Conservation (phyloP, 169 alveolate genomes). For the Eimeria necatrix region DNA sequence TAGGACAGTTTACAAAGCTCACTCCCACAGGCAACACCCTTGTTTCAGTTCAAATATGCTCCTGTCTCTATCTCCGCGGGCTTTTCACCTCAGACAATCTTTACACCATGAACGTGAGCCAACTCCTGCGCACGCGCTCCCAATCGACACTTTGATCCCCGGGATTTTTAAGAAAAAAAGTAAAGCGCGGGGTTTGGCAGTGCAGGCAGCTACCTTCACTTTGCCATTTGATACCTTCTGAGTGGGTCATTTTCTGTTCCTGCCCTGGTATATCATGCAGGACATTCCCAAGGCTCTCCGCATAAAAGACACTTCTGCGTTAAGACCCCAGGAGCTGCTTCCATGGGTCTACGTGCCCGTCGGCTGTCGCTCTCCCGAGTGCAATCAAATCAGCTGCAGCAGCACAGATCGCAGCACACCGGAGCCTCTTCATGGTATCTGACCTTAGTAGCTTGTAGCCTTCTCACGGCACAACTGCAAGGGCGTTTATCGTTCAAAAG, state of each 20-base stretch:
- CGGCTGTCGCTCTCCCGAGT: constrained; percentile 61
- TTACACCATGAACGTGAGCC: constrained; percentile 81
- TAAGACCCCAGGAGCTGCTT: constrained; percentile 44
- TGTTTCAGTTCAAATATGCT: constrained; percentile 85
- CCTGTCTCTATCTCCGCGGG: constrained; percentile 86
- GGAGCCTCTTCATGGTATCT: constrained; percentile 63
- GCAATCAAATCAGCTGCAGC: constrained; percentile 74
- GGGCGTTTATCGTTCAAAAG: too few species aligned
- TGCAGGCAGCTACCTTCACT: too few species aligned
- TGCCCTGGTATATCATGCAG: not conserved
- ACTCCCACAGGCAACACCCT: constrained; percentile 83
- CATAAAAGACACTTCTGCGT: constrained; percentile 37
- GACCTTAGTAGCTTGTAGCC: not conserved
- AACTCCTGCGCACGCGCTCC: not conserved
- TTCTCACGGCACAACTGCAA: too few species aligned
- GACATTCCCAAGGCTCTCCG: constrained; percentile 51
- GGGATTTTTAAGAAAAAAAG: too few species aligned
- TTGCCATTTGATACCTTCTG: not conserved
- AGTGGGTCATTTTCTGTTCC: not conserved
- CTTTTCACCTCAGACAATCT: constrained; percentile 88
- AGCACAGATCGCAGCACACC: constrained; percentile 76
- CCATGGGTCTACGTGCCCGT: constrained; percentile 70
- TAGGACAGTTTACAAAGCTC: constrained; percentile 76
- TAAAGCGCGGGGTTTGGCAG: too few species aligned
- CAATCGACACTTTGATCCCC: not conserved